phyloP scores from a whole-genome alignment of 805 yeast genomes.

The Lipomyces japonicus region DNA sequence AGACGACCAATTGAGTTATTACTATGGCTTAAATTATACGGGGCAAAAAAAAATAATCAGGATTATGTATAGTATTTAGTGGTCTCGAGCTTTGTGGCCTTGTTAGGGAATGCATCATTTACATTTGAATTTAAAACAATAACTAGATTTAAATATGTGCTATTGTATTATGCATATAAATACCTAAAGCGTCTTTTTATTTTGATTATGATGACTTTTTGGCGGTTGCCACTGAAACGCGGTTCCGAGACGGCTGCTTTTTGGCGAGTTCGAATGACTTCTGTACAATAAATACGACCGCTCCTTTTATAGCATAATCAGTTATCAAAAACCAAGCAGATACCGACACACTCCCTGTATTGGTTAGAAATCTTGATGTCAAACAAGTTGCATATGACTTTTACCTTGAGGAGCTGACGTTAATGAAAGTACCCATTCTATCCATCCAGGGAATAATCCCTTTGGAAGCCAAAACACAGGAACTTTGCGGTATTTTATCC shows the following conservation, averaged over 20 bases:
- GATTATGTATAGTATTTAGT: too few species aligned
- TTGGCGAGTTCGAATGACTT: not conserved
- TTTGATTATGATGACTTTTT: not conserved
- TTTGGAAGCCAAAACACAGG: conserved; percentile 59
- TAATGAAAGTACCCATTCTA: conserved; percentile 57
- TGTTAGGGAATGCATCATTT: too few species aligned
- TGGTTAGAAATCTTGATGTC: not conserved
- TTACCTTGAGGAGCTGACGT: conserved; percentile 51
- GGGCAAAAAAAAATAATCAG: not conserved
- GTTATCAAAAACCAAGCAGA: conserved; percentile 31
- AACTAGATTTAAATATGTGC: too few species aligned
- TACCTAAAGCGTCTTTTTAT: not conserved
- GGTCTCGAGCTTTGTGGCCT: conserved; percentile 6
- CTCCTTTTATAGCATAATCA: conserved; percentile 23
- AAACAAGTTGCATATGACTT: not conserved
- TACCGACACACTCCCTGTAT: conserved; percentile 29
- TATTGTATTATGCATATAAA: not conserved
- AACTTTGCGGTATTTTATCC: conserved; percentile 51
- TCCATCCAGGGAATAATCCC: conserved; percentile 51
- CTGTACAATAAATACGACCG: conserved; percentile 7
- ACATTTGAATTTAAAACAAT: too few species aligned
- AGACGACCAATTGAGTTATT: too few species aligned
- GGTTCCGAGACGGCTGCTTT: not conserved
- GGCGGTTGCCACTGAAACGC: not conserved
- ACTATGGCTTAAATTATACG: too few species aligned